Percentiles rank a stretch among this genome's conserved stretches.
Evolutionary conservation across 176 grass and related monocot genomes (phyloP).

Genomic region (Chloris gayana): DNA sequence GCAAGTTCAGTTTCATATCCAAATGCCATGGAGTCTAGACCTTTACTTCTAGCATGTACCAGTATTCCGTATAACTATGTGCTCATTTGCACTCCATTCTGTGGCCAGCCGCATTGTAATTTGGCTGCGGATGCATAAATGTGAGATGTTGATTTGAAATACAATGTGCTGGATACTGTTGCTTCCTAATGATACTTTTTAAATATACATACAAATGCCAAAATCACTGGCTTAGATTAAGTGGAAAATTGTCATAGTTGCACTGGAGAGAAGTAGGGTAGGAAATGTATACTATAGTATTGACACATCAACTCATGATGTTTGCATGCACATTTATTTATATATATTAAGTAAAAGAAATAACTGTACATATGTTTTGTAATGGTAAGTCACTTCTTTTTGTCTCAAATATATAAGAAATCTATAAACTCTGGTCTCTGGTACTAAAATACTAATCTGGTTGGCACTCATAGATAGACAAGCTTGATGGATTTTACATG

Average conservation of each 20-base stretch:
- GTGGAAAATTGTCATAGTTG: no score
- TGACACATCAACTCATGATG: neutral
- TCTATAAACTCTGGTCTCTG: neutral
- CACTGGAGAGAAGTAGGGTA: neutral
- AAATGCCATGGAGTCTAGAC: neutral
- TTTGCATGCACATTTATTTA: neutral
- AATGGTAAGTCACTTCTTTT: neutral
- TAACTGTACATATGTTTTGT: neutral
- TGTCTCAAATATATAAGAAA: neutral
- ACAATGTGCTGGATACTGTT: neutral
- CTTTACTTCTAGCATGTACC: neutral
- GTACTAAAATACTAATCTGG: neutral
- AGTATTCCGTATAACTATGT: neutral
- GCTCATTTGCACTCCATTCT: neutral
- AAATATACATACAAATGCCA: neutral
- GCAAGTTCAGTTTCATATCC: neutral
- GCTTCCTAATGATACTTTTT: neutral
- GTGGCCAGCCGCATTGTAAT: neutral
- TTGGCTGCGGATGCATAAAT: neutral
- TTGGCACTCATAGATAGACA: neutral
- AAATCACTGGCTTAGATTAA: neutral
- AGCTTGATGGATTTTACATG: neutral
- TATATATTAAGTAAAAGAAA: neutral
- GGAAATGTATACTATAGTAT: neutral
- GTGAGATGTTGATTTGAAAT: neutral